These are phyloP conservation scores for Catharanthus roseus DNA, from an alignment of 257 asterid genomes.

Conservation along the genomic window DNA sequence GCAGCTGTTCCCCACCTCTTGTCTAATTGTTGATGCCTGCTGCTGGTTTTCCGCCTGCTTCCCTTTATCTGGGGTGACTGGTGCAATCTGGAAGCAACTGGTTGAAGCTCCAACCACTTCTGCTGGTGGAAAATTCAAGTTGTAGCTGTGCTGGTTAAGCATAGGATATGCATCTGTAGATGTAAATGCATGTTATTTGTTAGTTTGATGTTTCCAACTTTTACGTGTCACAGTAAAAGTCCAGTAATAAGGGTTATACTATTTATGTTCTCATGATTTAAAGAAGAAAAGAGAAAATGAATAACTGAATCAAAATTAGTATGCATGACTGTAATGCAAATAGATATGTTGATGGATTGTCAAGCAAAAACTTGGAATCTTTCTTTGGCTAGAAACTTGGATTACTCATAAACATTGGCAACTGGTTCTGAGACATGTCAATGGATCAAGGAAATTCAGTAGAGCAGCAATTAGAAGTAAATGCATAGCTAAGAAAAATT, in stretches of 20 bases:
- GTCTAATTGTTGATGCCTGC: constrained; percentile 27
- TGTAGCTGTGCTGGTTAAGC: constrained; percentile 19
- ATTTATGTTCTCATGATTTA: no score
- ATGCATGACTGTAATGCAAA: no score
- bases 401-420: neutral
- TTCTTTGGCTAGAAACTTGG: neutral
- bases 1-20: constrained; percentile 23
- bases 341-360: neutral
- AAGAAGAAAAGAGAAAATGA: no score
- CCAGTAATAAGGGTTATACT: no score
- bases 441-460: no score
- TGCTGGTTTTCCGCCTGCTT: constrained; percentile 35
- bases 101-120: constrained; percentile 38
- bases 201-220: neutral
- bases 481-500: neutral
- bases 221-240: no score
- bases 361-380: no score
- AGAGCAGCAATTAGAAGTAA: neutral
- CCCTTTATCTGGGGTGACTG: constrained; percentile 53
- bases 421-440: no score
- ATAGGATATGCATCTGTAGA: constrained; percentile 40
- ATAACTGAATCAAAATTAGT: neutral
- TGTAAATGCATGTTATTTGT: constrained; percentile 10
- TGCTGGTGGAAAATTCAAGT: constrained; percentile 18
- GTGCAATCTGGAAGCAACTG: constrained; percentile 38